phyloP scores from a whole-genome alignment of 352 stramenopile species.

The Phytophthora colocasiae region DNA sequence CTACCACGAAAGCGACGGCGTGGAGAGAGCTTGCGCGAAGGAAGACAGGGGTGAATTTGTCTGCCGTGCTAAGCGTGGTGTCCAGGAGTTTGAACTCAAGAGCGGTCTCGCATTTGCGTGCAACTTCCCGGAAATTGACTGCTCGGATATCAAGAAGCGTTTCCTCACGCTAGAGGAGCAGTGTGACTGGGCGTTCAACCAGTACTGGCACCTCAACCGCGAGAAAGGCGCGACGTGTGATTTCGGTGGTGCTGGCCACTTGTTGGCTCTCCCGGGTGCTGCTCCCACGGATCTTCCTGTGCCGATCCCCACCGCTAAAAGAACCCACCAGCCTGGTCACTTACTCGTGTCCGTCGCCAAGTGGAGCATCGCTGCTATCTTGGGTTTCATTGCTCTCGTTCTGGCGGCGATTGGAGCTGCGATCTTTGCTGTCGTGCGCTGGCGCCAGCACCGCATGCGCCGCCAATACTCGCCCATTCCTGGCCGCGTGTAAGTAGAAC shows the following conservation, averaged over 20 bases:
- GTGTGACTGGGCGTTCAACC: constrained; percentile 79
- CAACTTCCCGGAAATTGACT: constrained; percentile 65
- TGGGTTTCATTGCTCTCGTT: constrained; percentile 31
- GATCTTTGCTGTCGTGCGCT: constrained; percentile 44
- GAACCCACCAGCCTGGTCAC: constrained; percentile 25
- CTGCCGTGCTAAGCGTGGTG: constrained; percentile 77
- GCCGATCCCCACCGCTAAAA: constrained; percentile 1
- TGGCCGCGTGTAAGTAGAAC: constrained; percentile 34
- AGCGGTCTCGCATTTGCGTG: constrained; percentile 73
- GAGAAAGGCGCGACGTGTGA: constrained; percentile 80
- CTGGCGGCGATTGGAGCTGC: constrained; percentile 22
- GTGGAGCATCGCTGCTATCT: constrained; percentile 37
- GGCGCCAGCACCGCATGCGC: constrained; percentile 39
- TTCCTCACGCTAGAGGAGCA: constrained; percentile 72
- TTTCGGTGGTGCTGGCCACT: constrained; percentile 74
- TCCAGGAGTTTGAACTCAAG: constrained; percentile 72
- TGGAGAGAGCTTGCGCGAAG: constrained; percentile 65
- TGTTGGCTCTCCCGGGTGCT: constrained; percentile 42
- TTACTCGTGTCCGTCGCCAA: constrained; percentile 37
- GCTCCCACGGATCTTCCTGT: constrained; percentile 24
- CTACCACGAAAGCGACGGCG: constrained; percentile 64
- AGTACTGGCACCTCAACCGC: constrained; percentile 80
- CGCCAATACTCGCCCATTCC: constrained; percentile 62
- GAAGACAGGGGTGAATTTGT: constrained; percentile 83
- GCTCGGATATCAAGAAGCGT: constrained; percentile 54